Evolutionary conservation across 192 early-diverging fungal species (phyloP).

Genomic region (Mycoemilia scoparia): DNA sequence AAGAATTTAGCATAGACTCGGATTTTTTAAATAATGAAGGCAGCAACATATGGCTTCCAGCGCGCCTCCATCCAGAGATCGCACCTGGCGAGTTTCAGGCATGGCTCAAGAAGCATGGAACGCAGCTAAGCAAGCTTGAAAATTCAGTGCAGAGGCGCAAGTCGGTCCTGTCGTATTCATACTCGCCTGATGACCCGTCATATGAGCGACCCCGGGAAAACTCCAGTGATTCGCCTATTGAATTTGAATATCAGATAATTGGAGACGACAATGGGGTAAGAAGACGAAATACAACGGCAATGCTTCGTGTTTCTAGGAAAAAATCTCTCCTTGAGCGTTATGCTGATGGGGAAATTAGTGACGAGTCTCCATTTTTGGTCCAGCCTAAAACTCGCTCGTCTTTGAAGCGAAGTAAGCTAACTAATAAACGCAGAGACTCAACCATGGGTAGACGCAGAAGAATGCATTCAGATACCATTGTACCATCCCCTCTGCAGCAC

Average conservation of each 20-base stretch:
- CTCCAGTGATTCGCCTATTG: neutral
- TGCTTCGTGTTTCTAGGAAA: conserved; percentile 16
- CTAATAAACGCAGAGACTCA: conserved; percentile 28
- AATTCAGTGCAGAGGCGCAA: conserved; percentile 21
- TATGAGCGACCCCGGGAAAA: neutral
- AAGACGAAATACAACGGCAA: conserved; percentile 17
- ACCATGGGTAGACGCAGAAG: conserved; percentile 14
- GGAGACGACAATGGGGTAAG: conserved; percentile 3
- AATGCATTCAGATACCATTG: too few relatives aligned
- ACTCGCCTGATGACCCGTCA: conserved; percentile 5
- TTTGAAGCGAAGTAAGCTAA: conserved; percentile 28
- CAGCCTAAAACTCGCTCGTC: conserved; percentile 23
- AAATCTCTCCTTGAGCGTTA: conserved; percentile 23
- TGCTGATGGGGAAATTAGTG: conserved; percentile 9
- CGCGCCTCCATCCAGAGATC: conserved; percentile 34
- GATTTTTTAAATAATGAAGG: conserved; percentile 16
- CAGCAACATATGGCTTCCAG: conserved; percentile 34
- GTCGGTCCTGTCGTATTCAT: conserved; percentile 28
- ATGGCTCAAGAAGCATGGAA: conserved; percentile 28
- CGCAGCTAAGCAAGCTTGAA: conserved; percentile 18
- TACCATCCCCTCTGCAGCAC: too few relatives aligned
- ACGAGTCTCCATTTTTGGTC: conserved; percentile 20
- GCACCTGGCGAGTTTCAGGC: conserved; percentile 33
- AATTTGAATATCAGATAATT: too few relatives aligned
- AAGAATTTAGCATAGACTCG: conserved; percentile 28